Percentiles rank a stretch among this genome's conserved stretches.
Evolutionary conservation across 306 rosid species (phyloP).

Genomic region (Datisca glomerata): DNA sequence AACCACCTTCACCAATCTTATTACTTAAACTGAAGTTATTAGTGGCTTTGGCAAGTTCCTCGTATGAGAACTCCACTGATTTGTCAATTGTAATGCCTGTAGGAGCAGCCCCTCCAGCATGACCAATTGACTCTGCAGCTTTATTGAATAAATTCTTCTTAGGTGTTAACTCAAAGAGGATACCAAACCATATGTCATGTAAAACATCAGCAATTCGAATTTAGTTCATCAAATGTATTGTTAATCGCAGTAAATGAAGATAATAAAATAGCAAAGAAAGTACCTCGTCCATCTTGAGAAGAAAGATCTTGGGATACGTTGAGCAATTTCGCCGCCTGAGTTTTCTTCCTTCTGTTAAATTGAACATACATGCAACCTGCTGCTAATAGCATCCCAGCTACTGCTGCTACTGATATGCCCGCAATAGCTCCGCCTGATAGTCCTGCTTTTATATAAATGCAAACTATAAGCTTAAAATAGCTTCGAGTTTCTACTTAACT

Average conservation of each 20-base stretch:
- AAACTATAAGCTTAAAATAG: conserved; percentile 1
- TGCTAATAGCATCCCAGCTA: conserved; percentile 43
- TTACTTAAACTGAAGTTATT: conserved; percentile 56
- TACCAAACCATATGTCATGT: too few relatives aligned
- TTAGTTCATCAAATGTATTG: too few relatives aligned
- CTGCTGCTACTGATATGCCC: conserved; percentile 48
- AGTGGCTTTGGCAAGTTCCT: conserved; percentile 71
- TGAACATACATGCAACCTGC: conserved; percentile 33
- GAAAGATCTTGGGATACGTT: conserved; percentile 29
- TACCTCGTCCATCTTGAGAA: conserved; percentile 40
- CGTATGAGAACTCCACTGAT: conserved; percentile 62
- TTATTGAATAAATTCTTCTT: conserved; percentile 25
- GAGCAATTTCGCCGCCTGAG: conserved; percentile 12
- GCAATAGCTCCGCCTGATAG: conserved; percentile 51
- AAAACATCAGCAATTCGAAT: too few relatives aligned
- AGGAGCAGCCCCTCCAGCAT: conserved; percentile 18
- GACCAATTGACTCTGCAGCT: conserved; percentile 31
- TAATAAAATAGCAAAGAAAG: too few relatives aligned
- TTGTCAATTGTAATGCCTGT: conserved; percentile 48
- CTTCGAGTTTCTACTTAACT: conserved; percentile 6
- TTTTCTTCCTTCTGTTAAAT: conserved; percentile 40
- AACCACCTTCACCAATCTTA: conserved; percentile 87
- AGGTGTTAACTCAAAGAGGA: too few relatives aligned
- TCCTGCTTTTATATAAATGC: conserved; percentile 46
- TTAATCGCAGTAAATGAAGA: too few relatives aligned